Evolutionary conservation across 306 rosid species (phyloP).

Genomic region (Begonia fuchsioides): DNA sequence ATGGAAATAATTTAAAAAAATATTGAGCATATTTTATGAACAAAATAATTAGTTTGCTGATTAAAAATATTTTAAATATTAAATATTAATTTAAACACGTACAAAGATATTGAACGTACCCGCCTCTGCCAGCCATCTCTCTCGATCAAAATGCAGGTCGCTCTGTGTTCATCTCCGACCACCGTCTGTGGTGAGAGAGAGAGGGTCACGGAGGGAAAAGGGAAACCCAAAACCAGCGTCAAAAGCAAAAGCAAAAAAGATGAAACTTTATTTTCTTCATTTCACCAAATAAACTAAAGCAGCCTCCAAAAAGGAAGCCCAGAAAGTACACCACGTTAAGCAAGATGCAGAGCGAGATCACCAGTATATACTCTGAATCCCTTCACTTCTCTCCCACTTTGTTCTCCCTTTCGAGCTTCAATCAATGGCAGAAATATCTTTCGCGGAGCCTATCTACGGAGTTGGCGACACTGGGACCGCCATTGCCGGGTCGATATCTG

Average conservation of each 20-base stretch:
- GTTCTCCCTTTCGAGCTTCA: conserved; percentile 15
- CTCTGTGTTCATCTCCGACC: not conserved
- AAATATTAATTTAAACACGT: too few species aligned
- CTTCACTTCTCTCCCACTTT: conserved; percentile 12
- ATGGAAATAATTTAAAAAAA: too few species aligned
- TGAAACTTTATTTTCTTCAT: conserved; percentile 21
- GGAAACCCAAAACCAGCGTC: conserved; percentile 16
- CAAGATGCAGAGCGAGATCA: conserved; percentile 31
- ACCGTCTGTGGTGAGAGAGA: not conserved
- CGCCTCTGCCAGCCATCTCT: too few species aligned
- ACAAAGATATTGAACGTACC: too few species aligned
- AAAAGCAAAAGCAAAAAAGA: conserved; percentile 78
- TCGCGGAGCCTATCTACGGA: too few species aligned
- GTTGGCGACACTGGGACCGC: too few species aligned
- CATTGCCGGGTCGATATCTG: too few species aligned
- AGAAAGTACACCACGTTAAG: conserved; percentile 61
- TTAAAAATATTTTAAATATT: too few species aligned
- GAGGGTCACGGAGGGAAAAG: conserved; percentile 15
- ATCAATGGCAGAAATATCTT: conserved; percentile 48
- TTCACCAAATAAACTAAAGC: conserved; percentile 17
- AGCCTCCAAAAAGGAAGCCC: conserved; percentile 13
- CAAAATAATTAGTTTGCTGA: too few species aligned
- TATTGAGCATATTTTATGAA: too few species aligned
- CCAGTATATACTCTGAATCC: conserved; percentile 30
- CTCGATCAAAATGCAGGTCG: too few species aligned